These are phyloP conservation scores for Phenoliferia sp. DNA, from an alignment of 1,284 basidiomycete species.

Conservation along the genomic window DNA sequence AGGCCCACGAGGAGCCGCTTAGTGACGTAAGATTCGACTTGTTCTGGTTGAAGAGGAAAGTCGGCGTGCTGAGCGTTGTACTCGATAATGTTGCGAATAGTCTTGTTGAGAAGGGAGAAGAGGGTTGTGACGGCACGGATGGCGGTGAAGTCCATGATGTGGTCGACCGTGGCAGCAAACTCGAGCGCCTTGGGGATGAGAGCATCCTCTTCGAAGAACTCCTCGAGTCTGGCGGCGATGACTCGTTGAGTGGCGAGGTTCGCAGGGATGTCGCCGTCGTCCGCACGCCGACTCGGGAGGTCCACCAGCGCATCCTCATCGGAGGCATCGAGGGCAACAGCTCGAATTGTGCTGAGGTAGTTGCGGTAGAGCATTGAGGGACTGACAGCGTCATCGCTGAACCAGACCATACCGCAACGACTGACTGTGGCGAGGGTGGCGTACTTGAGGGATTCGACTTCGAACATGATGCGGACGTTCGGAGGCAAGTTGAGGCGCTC, in stretches of 20 bases:
- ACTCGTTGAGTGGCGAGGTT: constrained; percentile 70
- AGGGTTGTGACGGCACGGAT: constrained; percentile 90
- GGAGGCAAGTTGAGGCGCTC: constrained; percentile 94
- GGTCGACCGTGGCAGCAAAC: constrained; percentile 76
- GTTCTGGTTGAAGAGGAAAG: constrained; percentile 80
- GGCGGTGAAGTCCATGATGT: constrained; percentile 97
- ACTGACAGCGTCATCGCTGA: constrained; percentile 91
- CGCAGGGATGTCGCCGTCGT: constrained; percentile 52
- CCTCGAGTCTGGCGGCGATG: constrained; percentile 70
- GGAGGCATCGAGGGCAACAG: constrained; percentile 79
- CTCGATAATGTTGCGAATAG: constrained; percentile 84
- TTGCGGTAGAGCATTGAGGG: constrained; percentile 87
- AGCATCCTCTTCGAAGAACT: constrained; percentile 75
- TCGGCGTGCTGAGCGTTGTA: constrained; percentile 93
- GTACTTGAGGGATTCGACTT: constrained; percentile 96
- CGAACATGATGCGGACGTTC: constrained; percentile 99
- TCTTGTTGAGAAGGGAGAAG: constrained; percentile 96
- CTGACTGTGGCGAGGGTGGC: constrained; percentile 98
- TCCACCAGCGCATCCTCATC: constrained; percentile 58
- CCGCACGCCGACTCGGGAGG: constrained; percentile 44
- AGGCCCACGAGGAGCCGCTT: constrained; percentile 88
- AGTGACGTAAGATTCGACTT: constrained; percentile 81
- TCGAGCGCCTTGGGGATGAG: constrained; percentile 73
- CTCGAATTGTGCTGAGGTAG: constrained; percentile 73
- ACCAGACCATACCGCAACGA: constrained; percentile 99